Evolutionary conservation across 768 basidiomycete genomes (phyloP).

Genomic region (Pleurotus tuoliensis): DNA sequence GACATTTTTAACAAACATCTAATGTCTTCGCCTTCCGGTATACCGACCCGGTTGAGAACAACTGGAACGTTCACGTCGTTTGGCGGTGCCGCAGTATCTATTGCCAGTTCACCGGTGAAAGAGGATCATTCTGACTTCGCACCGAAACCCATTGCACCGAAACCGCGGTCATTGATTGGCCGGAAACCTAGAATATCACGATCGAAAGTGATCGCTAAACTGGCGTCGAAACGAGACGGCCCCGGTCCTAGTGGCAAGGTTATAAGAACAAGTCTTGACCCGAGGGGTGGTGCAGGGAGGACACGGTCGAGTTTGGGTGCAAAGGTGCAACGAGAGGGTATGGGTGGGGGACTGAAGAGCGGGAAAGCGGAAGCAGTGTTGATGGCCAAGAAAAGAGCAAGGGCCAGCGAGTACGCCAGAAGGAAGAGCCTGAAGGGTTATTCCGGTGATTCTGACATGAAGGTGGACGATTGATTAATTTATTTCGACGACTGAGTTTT

Average conservation of each 20-base stretch:
- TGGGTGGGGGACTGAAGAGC: conserved; percentile 19
- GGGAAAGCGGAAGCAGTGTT: conserved; percentile 33
- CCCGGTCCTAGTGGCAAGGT: conserved; percentile 21
- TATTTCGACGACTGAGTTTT: neutral
- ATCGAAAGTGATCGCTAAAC: conserved; percentile 72
- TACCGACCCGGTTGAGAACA: conserved; percentile 29
- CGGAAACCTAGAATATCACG: conserved; percentile 79
- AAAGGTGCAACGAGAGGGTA: conserved; percentile 28
- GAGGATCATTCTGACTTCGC: neutral
- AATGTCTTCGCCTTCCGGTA: conserved; percentile 27
- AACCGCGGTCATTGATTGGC: conserved; percentile 32
- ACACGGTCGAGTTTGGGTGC: conserved; percentile 53
- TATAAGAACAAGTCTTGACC: conserved; percentile 21
- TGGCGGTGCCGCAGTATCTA: neutral
- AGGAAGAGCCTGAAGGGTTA: conserved; percentile 37
- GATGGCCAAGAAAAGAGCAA: conserved; percentile 67
- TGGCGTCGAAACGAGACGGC: conserved; percentile 69
- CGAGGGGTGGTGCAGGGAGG: conserved; percentile 17
- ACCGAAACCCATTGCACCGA: conserved; percentile 9
- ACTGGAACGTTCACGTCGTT: conserved; percentile 18
- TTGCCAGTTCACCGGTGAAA: neutral
- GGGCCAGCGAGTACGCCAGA: conserved; percentile 73
- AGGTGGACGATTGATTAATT: conserved; percentile 5
- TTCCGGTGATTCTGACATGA: neutral
- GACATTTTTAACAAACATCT: conserved; percentile 54